Conservation (phyloP, 179 eudicot genomes). For the Spinacia oleracea region DNA sequence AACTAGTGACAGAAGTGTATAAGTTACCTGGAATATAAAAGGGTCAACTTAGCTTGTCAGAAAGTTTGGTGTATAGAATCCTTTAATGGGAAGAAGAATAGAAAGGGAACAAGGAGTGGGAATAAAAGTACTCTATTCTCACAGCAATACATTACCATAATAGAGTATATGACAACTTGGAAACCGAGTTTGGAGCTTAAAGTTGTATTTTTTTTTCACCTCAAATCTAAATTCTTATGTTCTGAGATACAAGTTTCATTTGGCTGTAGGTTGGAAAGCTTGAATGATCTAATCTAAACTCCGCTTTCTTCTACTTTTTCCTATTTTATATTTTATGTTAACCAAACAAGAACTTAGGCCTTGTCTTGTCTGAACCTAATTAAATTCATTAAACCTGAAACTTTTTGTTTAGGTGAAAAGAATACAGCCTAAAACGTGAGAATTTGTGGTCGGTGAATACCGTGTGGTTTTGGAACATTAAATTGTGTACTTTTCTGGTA, state of each 20-base stretch:
- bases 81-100: not conserved
- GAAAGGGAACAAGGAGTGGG: not conserved
- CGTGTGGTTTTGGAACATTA: no score
- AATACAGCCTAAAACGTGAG: not conserved
- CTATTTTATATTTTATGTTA: no score
- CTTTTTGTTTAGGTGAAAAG: not conserved
- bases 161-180: not conserved
- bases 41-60: not conserved
- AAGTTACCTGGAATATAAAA: conserved; percentile 57
- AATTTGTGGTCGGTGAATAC: not conserved
- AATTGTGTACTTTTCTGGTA: no score
- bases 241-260: not conserved
- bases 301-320: no score
- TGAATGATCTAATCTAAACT: no score
- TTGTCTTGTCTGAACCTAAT: not conserved
- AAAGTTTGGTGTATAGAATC: not conserved
- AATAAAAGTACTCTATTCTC: not conserved
- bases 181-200: not conserved
- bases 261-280: no score
- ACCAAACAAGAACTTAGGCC: not conserved
- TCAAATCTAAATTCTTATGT: not conserved
- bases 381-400: not conserved
- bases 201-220: not conserved
- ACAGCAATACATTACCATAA: not conserved
- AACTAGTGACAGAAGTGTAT: conserved; percentile 64